Base-by-base conservation (phyloP, 148 eudicot genomes). In the Agrostemma githago region DNA sequence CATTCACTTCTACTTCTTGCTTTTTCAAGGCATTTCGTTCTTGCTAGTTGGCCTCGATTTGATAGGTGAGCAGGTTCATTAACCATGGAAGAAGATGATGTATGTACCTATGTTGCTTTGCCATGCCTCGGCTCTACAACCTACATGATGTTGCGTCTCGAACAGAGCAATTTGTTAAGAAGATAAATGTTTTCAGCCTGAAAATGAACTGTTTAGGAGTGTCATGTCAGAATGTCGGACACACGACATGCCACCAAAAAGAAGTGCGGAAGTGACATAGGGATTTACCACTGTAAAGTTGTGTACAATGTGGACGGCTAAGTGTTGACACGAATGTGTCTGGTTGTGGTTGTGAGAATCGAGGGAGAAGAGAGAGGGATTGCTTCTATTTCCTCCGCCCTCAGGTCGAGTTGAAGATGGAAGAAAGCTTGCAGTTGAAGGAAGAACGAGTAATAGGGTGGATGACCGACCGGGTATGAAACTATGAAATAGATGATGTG, bases 1-100 rank as follows among this genome's bases (percentile, higher is more conserved):
- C 63, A 87, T 95, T 74, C 98, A 95, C 85, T 95, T 95, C 79
- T 95, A 95, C 80, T 95, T 95, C 88, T 80, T 95, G 84, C 96
- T 95, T 16, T 95, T 95, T 71, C 98, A 95, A 83, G 98, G 98
- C 40, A 70, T 92, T 9, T 89, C 98, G 0, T 95, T 95, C 84
- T 77, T 95, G 66, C 85, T 95, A 37, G 98, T 95, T 70, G 98
- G 98, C 40, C 89, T 95, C 0, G 97, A 95, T 75, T 78, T 95
- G 82, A 95, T 95, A 11, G 98, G 98, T 43, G 97, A 95, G 84
- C 98, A 95, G 81, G 85, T 95, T 40, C 77, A 84, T 74, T 91
- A 84, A 77, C 48, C 21, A 46, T 62, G 46, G 53, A 40, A 42
- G 39, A 61, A 72, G 15, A 51, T 51, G 34, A 26, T 26, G 34